Conservation (phyloP, 371 early-diverging fungal genomes). For the Lichtheimia hyalospora region DNA sequence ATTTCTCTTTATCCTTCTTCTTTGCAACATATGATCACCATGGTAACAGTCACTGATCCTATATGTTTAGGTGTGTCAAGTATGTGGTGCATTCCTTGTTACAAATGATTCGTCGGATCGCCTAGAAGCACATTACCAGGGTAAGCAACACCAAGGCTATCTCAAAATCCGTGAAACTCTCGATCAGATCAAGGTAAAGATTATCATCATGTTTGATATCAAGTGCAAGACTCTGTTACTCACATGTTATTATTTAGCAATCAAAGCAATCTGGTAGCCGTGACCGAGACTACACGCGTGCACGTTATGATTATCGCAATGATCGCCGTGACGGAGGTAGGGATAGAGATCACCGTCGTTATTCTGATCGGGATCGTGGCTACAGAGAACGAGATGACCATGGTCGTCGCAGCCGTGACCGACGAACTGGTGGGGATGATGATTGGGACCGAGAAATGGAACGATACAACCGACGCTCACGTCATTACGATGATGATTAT, state of each 20-base stretch:
- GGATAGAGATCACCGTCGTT: slow-evolving; percentile 55
- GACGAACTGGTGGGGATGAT: slow-evolving; percentile 15
- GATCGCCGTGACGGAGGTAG: slow-evolving; percentile 56
- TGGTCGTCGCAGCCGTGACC: slow-evolving; percentile 28
- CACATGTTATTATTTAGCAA: background rate
- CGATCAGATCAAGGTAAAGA: slow-evolving; percentile 65
- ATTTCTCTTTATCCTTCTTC: too few species aligned
- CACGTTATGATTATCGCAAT: slow-evolving; percentile 46
- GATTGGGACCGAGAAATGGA: slow-evolving; percentile 33
- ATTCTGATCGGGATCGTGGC: slow-evolving; percentile 50
- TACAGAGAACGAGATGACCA: slow-evolving; percentile 35
- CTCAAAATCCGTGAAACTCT: slow-evolving; percentile 79
- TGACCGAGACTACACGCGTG: slow-evolving; percentile 37
- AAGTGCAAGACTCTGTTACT: background rate
- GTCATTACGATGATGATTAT: slow-evolving; percentile 15
- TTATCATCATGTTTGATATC: background rate
- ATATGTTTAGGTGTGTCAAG: slow-evolving; percentile 82
- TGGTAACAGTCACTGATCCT: background rate
- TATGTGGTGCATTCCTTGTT: slow-evolving; percentile 89
- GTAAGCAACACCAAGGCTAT: slow-evolving; percentile 91
- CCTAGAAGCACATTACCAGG: slow-evolving; percentile 84
- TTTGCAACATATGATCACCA: too few species aligned
- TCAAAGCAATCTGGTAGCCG: slow-evolving; percentile 10
- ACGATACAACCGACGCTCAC: slow-evolving; percentile 19
- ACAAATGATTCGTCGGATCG: slow-evolving; percentile 81